phyloP scores from a whole-genome alignment of 192 early-diverging fungal genomes.

The Coemansia pectinata region DNA sequence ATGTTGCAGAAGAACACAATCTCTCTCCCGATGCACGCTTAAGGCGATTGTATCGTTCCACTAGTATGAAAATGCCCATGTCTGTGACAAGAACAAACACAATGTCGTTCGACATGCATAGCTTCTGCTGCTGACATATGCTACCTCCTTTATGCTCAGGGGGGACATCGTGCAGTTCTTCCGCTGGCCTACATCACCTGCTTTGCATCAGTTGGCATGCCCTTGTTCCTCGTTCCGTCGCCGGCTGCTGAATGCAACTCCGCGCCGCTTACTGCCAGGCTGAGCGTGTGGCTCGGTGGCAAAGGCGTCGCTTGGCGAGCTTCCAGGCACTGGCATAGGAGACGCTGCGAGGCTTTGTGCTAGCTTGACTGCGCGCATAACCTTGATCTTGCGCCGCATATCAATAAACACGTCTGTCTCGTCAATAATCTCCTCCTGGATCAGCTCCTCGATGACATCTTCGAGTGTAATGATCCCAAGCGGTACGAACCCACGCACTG shows the following conservation, averaged over 20 bases:
- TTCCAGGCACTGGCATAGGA: not conserved
- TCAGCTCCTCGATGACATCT: slow-evolving; percentile 83
- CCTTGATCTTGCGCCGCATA: slow-evolving; percentile 45
- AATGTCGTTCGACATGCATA: not conserved
- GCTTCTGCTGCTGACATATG: not conserved
- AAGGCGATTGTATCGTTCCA: not conserved
- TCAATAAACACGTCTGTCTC: slow-evolving; percentile 73
- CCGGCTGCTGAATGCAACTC: slow-evolving; percentile 27
- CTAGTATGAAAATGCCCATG: not conserved
- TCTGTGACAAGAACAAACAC: not conserved
- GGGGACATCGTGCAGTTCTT: not conserved
- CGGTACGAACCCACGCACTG: slow-evolving; percentile 47
- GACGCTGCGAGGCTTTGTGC: slow-evolving; percentile 16
- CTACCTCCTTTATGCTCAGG: not conserved
- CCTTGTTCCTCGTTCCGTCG: slow-evolving; percentile 22
- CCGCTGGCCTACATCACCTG: not conserved
- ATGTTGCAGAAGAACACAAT: not conserved
- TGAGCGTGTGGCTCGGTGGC: not conserved
- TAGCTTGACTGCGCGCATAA: slow-evolving; percentile 49
- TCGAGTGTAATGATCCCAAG: slow-evolving; percentile 80
- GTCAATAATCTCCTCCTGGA: slow-evolving; percentile 83
- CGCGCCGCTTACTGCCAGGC: slow-evolving; percentile 7
- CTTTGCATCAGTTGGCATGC: not conserved
- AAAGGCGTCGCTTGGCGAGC: not conserved
- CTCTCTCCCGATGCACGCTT: not conserved